Evolutionary conservation across 805 yeast species (phyloP).

Genomic region (Yamadazyma olivae): DNA sequence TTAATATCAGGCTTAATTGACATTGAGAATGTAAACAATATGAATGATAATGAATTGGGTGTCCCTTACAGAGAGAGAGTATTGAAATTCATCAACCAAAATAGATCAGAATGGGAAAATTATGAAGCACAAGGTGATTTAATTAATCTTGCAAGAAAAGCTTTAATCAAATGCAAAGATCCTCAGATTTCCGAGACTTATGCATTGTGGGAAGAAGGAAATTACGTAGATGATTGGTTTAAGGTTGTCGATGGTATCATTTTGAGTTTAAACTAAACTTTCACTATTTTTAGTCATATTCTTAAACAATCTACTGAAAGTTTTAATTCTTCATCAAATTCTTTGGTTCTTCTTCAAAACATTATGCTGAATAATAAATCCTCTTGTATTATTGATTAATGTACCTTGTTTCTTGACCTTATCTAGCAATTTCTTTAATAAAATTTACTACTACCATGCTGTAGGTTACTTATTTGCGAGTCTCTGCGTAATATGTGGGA

Average conservation of each 20-base stretch:
- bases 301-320: too few relatives aligned
- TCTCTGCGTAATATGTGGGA: too few relatives aligned
- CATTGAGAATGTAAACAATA: conserved; percentile 1
- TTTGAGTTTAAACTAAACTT: too few relatives aligned
- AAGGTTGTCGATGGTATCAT: neutral
- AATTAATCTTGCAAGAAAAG: neutral
- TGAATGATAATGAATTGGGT: neutral
- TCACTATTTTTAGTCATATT: too few relatives aligned
- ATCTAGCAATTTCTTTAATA: too few relatives aligned
- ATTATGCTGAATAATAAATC: too few relatives aligned
- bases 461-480: too few relatives aligned
- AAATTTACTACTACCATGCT: too few relatives aligned
- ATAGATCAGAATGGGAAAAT: conserved; percentile 2
- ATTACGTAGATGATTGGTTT: conserved; percentile 1
- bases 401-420: too few relatives aligned
- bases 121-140: neutral
- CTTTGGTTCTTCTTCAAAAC: too few relatives aligned
- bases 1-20: conserved; percentile 4
- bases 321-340: too few relatives aligned
- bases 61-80: conserved; percentile 4
- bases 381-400: too few relatives aligned
- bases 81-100: neutral
- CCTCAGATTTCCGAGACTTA: conserved; percentile 1
- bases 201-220: conserved; percentile 4
- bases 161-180: neutral